Base-by-base conservation (phyloP, 495 filamentous ascomycete species). In the Corynascus novoguineensis region DNA sequence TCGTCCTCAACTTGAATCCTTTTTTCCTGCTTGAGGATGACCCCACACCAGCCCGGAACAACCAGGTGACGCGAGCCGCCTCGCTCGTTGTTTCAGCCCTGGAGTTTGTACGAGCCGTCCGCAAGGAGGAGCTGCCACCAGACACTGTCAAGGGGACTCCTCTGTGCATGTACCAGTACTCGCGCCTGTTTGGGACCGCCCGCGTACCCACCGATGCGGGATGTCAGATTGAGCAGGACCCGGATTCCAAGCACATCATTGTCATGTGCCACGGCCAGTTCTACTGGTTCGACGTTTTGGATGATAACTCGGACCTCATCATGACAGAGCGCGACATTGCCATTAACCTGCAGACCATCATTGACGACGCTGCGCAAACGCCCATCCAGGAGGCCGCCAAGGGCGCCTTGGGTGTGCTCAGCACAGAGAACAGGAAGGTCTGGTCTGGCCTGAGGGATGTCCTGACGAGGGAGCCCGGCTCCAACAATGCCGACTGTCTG, bases 1-100 rank as follows among this genome's bases (percentile, higher is more conserved):
- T 98, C 34, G 93, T 98, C 41, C 80, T 98, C 52, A 97, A 98
- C 74, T 75, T 98, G 59, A 98, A 98, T 64, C 93, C 93, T 0
- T 98, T 98, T 75, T 98, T 98, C 75, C 77, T 98, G 34, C 80
- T 98, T 52, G 93, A 97, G 67, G 93, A 98, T 78, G 93, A 98
- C 65, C 93, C 95, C 1, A 97, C 93, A 9, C 93, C 93, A 8
- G 92, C 92, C 44, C 80, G 93, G 45, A 97, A 95, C 68, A 90
- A 97, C 67, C 93, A 98, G 68, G 90, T 97, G 53, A 97, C 91
- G 37, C 83, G 93, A 25, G 91, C 93, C 31, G 92, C 95, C 0
- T 98, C 93, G 9, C 77, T 98, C 45, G 89, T 91, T 0, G 82
- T 95, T 29, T 97, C 95, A 8, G 87, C 93, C 27, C 71, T 97